A percentile compares a stretch with the other conserved stretches of the same genome.
phyloP scores from a whole-genome alignment of 306 rosid species.

The Vigna nakashimae region DNA sequence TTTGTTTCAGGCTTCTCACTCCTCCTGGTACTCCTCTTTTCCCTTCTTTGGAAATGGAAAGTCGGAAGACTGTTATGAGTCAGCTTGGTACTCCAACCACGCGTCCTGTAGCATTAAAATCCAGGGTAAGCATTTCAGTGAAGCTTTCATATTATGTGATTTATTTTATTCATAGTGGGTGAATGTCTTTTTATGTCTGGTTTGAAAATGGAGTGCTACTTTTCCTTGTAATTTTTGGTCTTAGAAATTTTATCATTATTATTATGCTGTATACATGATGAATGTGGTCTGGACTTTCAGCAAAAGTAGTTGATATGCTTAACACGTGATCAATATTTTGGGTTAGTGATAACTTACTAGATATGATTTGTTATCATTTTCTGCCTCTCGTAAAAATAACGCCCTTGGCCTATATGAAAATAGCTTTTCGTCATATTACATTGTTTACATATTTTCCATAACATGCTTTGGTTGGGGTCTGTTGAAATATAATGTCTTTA shows the following conservation, averaged over 20 bases:
- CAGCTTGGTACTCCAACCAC: conserved; percentile 77
- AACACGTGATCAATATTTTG: conserved; percentile 21
- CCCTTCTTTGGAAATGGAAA: conserved; percentile 93
- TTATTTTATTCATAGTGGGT: conserved; percentile 17
- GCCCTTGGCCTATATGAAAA: conserved; percentile 18
- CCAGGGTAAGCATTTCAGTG: conserved; percentile 72
- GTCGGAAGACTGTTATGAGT: conserved; percentile 77
- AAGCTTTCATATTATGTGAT: conserved; percentile 31
- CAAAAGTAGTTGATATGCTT: conserved; percentile 23
- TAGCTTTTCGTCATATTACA: conserved; percentile 22
- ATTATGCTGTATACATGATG: conserved; percentile 32
- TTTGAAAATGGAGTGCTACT: conserved; percentile 29
- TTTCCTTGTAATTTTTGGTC: conserved; percentile 22
- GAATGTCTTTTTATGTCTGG: conserved; percentile 8
- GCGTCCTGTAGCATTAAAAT: conserved; percentile 77
- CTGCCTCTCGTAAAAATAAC: neutral
- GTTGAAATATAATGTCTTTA: too few species aligned
- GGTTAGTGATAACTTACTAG: conserved; percentile 11
- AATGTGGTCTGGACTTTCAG: conserved; percentile 30
- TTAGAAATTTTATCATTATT: conserved; percentile 23
- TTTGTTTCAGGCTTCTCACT: conserved; percentile 82
- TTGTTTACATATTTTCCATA: conserved; percentile 13
- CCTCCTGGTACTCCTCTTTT: conserved; percentile 99
- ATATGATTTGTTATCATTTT: conserved; percentile 8
- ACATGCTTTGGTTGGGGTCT: conserved; percentile 13